phyloP scores from a whole-genome alignment of 139 green algal genomes.

The Coccomyxa sp. region DNA sequence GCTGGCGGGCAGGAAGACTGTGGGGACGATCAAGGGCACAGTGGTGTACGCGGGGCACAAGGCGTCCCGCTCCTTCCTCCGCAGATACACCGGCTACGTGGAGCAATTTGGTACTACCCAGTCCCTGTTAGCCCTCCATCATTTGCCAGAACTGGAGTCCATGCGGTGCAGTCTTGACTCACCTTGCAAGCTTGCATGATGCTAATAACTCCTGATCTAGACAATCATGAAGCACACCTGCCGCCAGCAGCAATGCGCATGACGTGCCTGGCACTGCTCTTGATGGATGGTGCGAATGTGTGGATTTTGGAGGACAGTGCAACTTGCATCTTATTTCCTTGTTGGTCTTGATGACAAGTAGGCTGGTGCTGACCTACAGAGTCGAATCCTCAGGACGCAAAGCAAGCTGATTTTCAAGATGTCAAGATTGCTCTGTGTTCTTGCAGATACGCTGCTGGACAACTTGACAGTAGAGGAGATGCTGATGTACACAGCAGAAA shows the following conservation, averaged over 20 bases:
- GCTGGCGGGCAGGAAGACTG: constrained; percentile 47
- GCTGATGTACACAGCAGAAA: constrained; percentile 80
- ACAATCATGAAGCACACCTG: background rate
- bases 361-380: no score
- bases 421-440: no score
- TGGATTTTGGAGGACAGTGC: no score
- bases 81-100: constrained; percentile 40
- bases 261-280: background rate
- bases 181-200: background rate
- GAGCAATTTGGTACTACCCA: constrained; percentile 33
- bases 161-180: background rate
- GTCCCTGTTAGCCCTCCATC: background rate
- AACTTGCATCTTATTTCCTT: no score
- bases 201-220: background rate
- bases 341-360: no score
- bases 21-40: constrained; percentile 17
- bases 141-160: background rate
- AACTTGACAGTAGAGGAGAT: constrained; percentile 62
- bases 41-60: constrained; percentile 32
- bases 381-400: no score
- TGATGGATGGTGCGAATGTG: no score
- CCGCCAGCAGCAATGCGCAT: background rate
- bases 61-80: constrained; percentile 23
- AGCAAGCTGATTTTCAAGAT: no score
- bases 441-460: constrained; percentile 46